These are phyloP conservation scores for Bonia amplexicaulis DNA, from an alignment of 176 grass and related monocot species.

Conservation along the genomic window DNA sequence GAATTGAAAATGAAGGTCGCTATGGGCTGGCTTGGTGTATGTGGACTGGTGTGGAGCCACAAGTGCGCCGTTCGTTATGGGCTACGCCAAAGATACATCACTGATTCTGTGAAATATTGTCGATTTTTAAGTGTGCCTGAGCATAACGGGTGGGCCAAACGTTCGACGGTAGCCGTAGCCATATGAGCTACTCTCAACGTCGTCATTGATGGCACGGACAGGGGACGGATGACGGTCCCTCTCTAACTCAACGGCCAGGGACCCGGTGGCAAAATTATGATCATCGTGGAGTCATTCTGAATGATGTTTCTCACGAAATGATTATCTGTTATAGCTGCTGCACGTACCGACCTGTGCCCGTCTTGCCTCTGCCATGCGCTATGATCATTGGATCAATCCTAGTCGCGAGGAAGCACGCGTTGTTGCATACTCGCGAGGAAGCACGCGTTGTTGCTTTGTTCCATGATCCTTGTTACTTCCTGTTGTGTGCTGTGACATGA, in stretches of 20 bases:
- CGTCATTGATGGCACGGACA: conserved; percentile 1
- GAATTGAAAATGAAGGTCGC: too few species aligned
- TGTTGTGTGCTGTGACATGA: not conserved
- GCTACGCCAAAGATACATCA: too few species aligned
- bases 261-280: not conserved
- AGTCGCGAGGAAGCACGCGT: not conserved
- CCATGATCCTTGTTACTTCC: not conserved
- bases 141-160: too few species aligned
- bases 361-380: not conserved
- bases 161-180: too few species aligned
- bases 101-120: too few species aligned
- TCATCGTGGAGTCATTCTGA: not conserved
- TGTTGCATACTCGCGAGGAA: not conserved
- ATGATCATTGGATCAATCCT: not conserved
- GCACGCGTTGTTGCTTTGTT: not conserved
- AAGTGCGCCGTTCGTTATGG: too few species aligned
- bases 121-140: too few species aligned
- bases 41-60: too few species aligned
- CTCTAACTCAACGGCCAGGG: not conserved
- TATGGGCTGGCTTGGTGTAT: too few species aligned
- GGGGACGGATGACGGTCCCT: conserved; percentile 16
- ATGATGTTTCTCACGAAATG: not conserved
- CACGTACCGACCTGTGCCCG: not conserved
- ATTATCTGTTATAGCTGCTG: not conserved
- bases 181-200: not conserved